These are phyloP conservation scores for Capsicum chinense DNA, from an alignment of 257 asterid species.

Conservation along the genomic window DNA sequence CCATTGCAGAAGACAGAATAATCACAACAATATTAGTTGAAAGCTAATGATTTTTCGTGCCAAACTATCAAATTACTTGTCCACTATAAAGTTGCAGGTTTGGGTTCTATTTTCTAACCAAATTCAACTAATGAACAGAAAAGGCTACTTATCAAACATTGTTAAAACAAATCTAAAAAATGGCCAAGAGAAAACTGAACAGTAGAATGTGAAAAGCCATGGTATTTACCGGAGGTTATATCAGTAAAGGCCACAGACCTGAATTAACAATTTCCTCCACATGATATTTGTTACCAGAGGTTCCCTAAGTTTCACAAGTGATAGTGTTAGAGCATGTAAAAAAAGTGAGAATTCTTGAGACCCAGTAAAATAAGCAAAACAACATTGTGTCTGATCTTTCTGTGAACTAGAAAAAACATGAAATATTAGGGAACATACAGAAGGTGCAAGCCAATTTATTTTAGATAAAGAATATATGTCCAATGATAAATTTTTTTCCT, in stretches of 20 bases:
- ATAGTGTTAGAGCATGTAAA: slow-evolving; percentile 27
- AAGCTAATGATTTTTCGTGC: slow-evolving; percentile 9
- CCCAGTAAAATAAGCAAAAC: neutral
- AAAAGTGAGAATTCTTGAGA: neutral
- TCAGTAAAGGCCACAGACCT: slow-evolving; percentile 48
- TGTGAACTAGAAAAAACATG: slow-evolving; percentile 8
- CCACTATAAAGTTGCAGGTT: too few relatives aligned
- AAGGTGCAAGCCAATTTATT: slow-evolving; percentile 5
- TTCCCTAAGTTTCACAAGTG: slow-evolving; percentile 58
- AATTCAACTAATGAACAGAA: too few relatives aligned
- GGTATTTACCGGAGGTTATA: neutral
- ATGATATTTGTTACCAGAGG: slow-evolving; percentile 91
- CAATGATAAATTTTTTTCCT: neutral
- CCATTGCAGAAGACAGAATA: neutral
- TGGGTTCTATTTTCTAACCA: too few relatives aligned
- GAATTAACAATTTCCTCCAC: slow-evolving; percentile 95
- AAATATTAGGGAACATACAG: neutral
- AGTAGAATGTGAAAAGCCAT: too few relatives aligned
- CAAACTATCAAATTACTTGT: neutral
- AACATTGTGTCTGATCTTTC: neutral
- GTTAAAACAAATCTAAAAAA: too few relatives aligned
- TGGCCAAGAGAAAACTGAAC: too few relatives aligned
- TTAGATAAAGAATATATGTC: slow-evolving; percentile 19
- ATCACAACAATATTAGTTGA: neutral
- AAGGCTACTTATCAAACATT: too few relatives aligned